Base-by-base conservation (phyloP, 2,329 filamentous ascomycete genomes). In the Daldinia sp. region DNA sequence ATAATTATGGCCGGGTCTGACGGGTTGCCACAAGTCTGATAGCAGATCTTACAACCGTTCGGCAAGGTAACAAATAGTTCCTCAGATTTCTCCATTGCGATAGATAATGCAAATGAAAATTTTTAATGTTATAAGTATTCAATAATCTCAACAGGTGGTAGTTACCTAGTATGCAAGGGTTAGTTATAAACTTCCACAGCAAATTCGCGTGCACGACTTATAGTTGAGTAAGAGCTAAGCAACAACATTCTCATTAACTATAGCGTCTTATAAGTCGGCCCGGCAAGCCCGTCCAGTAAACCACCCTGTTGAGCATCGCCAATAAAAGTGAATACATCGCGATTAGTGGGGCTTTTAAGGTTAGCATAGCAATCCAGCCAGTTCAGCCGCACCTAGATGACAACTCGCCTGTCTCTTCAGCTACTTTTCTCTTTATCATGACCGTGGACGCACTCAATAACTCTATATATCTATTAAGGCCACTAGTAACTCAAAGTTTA, bases 31-130 rank as follows among this genome's bases (percentile, higher is more conserved):
- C 15, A 33, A 30, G 46, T 51, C 46, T 10, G 6, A 13, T 51
- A 51, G 26, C 46, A 51, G 46, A 51, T 51, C 46, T n/a, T 51
- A 10, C 46, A 51, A 13, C 46, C 46, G 3, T 51, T 30, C 2
- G 46, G 46, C 26, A 51, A 51, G 7, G 46, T 30, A 30, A 51
- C 46, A 33, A 51, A 51, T 26, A 51, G 46, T 4, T 51, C 46
- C 3, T 30, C 46, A 13, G 46, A 51, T 26, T 4, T 51, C 28
- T 51, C 46, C 46, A 50, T 50, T 28, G 7, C 18, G 7, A 18
- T 12, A 2, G 26, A n/a, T 50, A 18, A 18, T 12, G 7, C 3
- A 28, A 50, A 33, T 50, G 3, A 0, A 33, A 30, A n/a, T 33
- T 1, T n/a, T 50, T 33, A 1, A 2, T 50, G n/a, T n/a, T n/a